These are phyloP conservation scores for Coemansia sp. DNA, from an alignment of 192 early-diverging fungal genomes.

Conservation along the genomic window DNA sequence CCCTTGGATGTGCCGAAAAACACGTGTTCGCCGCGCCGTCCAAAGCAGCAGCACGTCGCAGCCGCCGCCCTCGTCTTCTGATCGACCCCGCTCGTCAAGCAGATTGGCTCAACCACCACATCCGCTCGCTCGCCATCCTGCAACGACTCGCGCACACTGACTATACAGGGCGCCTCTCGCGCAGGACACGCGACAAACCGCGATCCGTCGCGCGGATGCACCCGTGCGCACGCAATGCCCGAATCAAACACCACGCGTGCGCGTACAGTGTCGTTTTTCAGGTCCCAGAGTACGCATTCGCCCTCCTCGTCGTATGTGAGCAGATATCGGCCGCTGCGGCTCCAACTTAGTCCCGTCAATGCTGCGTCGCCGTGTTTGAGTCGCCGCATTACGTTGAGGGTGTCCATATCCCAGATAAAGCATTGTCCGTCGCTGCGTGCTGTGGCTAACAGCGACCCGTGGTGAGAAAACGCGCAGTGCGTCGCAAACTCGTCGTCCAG, in stretches of 20 bases:
- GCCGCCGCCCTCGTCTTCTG: conserved; percentile 36
- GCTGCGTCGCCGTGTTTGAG: conserved; percentile 72
- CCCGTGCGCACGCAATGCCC: conserved; percentile 63
- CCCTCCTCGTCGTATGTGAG: conserved; percentile 77
- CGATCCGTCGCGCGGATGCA: conserved; percentile 68
- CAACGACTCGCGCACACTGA: conserved; percentile 8
- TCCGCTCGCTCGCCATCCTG: neutral
- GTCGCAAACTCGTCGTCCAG: conserved; percentile 67
- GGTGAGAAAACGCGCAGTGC: conserved; percentile 70
- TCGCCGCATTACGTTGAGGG: conserved; percentile 65
- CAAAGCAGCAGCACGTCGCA: conserved; percentile 44
- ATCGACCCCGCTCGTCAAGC: conserved; percentile 18
- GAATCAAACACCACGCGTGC: conserved; percentile 66
- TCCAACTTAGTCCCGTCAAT: conserved; percentile 83
- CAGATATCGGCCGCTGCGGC: conserved; percentile 70
- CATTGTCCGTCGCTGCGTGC: conserved; percentile 77
- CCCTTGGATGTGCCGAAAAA: conserved; percentile 36
- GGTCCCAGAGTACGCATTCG: conserved; percentile 87
- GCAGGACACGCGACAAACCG: conserved; percentile 31
- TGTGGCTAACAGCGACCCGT: conserved; percentile 77
- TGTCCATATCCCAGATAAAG: conserved; percentile 87
- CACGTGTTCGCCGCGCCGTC: conserved; percentile 48
- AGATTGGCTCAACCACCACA: conserved; percentile 20
- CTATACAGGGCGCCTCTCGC: conserved; percentile 38
- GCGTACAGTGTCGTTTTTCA: conserved; percentile 54